These are phyloP conservation scores for Anisodus acutangulus DNA, from an alignment of 257 asterid genomes.

Conservation along the genomic window DNA sequence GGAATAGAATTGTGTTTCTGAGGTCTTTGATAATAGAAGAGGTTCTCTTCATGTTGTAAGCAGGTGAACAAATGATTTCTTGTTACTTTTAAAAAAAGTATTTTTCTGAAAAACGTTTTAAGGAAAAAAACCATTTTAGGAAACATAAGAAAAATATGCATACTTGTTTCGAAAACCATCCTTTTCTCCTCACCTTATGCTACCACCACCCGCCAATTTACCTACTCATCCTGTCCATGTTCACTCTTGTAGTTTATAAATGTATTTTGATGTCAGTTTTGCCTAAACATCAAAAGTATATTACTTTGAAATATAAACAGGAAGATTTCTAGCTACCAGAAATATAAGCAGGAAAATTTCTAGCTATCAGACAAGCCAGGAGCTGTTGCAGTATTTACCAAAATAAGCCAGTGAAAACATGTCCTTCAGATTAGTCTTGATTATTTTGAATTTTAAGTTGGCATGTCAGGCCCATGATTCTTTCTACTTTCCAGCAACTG, in stretches of 20 bases:
- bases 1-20: neutral
- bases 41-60: neutral
- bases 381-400: conserved; percentile 6
- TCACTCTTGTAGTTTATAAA: neutral
- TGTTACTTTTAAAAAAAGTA: neutral
- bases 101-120: neutral
- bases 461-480: neutral
- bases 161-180: neutral
- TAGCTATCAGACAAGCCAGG: conserved; percentile 2
- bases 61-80: neutral
- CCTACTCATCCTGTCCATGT: neutral
- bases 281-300: neutral
- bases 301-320: neutral
- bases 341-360: neutral
- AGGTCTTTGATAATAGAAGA: neutral
- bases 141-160: neutral
- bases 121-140: neutral
- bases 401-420: conserved; percentile 10
- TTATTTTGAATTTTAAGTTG: neutral
- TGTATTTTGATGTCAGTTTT: neutral
- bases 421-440: neutral
- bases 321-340: conserved; percentile 3
- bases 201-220: neutral
- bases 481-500: conserved; percentile 26
- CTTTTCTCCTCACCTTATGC: neutral